phyloP scores from a whole-genome alignment of 768 basidiomycete genomes.

The Panaeolus cyanescens region DNA sequence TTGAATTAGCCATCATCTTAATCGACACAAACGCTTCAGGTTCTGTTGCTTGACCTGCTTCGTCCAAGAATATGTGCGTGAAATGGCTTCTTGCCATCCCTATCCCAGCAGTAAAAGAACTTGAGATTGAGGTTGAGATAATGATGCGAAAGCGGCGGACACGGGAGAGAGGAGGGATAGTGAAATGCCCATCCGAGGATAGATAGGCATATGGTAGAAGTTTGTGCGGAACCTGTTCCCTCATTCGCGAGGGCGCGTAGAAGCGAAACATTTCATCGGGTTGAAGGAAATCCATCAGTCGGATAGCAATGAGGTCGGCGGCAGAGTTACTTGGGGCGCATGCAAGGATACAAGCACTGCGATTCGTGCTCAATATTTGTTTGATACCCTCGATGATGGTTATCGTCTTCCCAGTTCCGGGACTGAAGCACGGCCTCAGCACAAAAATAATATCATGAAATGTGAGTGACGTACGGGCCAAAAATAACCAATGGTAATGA shows the following conservation, averaged over 20 bases:
- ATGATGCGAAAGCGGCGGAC: slow-evolving; percentile 52
- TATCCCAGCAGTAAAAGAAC: slow-evolving; percentile 53
- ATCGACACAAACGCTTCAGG: slow-evolving; percentile 65
- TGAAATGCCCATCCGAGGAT: slow-evolving; percentile 37
- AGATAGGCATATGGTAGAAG: slow-evolving; percentile 38
- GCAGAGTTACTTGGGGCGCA: slow-evolving; percentile 74
- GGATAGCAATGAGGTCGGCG: slow-evolving; percentile 56
- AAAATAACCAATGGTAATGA: slow-evolving; percentile 60
- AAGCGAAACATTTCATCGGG: slow-evolving; percentile 48
- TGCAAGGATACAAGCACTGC: slow-evolving; percentile 51
- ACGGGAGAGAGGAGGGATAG: slow-evolving; percentile 34
- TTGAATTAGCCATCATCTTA: slow-evolving; percentile 54
- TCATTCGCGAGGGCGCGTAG: slow-evolving; percentile 50
- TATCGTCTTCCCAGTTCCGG: slow-evolving; percentile 70
- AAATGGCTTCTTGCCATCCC: slow-evolving; percentile 65
- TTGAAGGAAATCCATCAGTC: slow-evolving; percentile 27
- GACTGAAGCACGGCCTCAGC: slow-evolving; percentile 31
- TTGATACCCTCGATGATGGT: slow-evolving; percentile 64
- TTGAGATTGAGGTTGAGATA: slow-evolving; percentile 68
- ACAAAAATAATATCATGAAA: background rate
- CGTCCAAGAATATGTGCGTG: slow-evolving; percentile 69
- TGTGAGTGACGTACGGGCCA: slow-evolving; percentile 53
- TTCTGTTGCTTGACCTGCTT: slow-evolving; percentile 74
- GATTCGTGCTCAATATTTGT: slow-evolving; percentile 48
- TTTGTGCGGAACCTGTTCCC: slow-evolving; percentile 44